A percentile compares a stretch with the other conserved stretches of the same genome.
These are phyloP conservation scores for Coniella lustricola DNA, from an alignment of 2,329 filamentous ascomycete genomes.

Conservation along the genomic window DNA sequence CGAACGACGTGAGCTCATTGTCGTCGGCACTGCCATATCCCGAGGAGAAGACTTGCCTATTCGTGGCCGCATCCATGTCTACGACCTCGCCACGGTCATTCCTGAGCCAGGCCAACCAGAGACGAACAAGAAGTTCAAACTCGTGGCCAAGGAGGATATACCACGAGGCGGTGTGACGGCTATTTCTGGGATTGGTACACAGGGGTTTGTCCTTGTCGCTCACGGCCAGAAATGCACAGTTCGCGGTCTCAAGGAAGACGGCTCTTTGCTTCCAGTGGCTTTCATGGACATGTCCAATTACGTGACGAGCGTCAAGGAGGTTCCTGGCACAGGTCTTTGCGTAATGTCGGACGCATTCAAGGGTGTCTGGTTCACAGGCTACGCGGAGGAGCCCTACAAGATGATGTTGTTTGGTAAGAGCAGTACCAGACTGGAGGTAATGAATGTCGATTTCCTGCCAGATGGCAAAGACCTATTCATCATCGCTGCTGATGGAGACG, in stretches of 20 bases:
- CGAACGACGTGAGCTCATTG: conserved; percentile 73
- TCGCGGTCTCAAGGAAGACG: conserved; percentile 89
- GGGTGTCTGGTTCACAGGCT: conserved; percentile 92
- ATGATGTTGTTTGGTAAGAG: conserved; percentile 91
- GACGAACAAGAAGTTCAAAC: conserved; percentile 76
- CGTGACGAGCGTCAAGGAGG: conserved; percentile 75
- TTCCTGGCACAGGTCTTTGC: conserved; percentile 77
- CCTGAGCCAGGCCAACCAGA: conserved; percentile 81
- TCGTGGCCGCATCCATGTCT: conserved; percentile 79
- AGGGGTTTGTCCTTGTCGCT: conserved; percentile 80
- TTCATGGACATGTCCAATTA: conserved; percentile 98
- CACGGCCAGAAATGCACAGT: conserved; percentile 99
- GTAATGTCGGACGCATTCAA: conserved; percentile 87
- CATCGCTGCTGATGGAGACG: conserved; percentile 74
- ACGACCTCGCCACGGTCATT: conserved; percentile 86
- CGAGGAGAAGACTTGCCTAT: conserved; percentile 86
- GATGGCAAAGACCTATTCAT: conserved; percentile 78
- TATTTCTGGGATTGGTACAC: conserved; percentile 74
- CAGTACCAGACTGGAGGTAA: conserved; percentile 66
- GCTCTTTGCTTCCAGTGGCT: conserved; percentile 82
- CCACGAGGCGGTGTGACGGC: conserved; percentile 86
- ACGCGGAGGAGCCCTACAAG: conserved; percentile 93
- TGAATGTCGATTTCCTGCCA: conserved; percentile 82
- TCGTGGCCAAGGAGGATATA: conserved; percentile 84
- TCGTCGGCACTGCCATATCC: conserved; percentile 78